Percentiles rank a stretch among this genome's conserved stretches.
These are phyloP conservation scores for Monocercomonoides exilis DNA, from an alignment of 78 protist genomes.

Conservation along the genomic window DNA sequence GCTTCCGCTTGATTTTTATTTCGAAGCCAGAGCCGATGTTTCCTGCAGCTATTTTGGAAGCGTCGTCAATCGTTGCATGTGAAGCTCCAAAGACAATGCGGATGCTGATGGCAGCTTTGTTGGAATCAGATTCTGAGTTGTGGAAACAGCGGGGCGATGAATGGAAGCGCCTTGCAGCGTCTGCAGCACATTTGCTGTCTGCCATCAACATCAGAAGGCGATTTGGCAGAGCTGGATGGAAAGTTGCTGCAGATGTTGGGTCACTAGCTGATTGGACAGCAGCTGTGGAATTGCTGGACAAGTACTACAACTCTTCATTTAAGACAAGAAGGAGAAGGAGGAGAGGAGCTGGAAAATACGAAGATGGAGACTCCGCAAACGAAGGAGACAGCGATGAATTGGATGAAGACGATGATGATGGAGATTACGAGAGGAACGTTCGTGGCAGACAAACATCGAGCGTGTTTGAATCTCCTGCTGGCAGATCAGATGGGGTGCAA, in stretches of 20 bases:
- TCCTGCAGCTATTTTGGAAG: background rate
- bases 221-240: background rate
- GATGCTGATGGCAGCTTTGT: background rate
- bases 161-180: background rate
- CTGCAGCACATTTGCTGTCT: background rate
- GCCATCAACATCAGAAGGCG: background rate
- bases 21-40: background rate
- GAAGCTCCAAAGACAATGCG: background rate
- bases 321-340: too few species aligned
- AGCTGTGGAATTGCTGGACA: background rate
- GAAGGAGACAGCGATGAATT: too few species aligned
- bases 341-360: too few species aligned
- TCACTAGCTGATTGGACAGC: background rate
- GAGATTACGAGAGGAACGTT: too few species aligned
- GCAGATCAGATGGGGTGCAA: too few species aligned
- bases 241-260: background rate
- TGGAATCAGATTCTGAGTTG: background rate
- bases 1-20: background rate
- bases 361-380: too few species aligned
- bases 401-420: too few species aligned
- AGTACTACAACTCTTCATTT: too few species aligned
- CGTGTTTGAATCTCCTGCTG: too few species aligned
- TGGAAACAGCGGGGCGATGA: background rate
- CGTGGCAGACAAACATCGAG: too few species aligned
- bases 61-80: background rate